Base-by-base conservation (phyloP, 2,329 filamentous ascomycete genomes). In the Thermoascus crustaceus region DNA sequence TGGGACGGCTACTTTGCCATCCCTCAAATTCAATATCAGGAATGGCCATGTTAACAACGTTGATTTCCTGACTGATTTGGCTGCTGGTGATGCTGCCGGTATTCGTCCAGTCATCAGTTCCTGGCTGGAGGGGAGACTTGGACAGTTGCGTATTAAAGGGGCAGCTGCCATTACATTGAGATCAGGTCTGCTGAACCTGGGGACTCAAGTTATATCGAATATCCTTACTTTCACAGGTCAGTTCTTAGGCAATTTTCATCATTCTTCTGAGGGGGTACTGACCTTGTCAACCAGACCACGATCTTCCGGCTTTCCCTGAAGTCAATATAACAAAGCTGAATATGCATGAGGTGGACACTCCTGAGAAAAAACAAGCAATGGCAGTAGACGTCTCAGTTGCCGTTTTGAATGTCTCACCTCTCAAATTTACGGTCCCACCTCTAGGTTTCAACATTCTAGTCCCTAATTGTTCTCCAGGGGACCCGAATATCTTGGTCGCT, bases 391-490 rank as follows among this genome's bases (percentile, higher is more conserved):
- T 87, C 18, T 77, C 83, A 21, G 58, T 94, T 18, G 68, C 72
- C 8, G 70, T 85, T 17, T 69, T 74, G 50, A 94, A 96, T 58
- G 68, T 78, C 35, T 94, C 85, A 52, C 85, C 87, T 1, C 60
- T 98, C 33, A 74, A 80, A 39, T 66, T 95, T 35, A 73, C 76
- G 14, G 68, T 95, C 13, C 91, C 91, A 8, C 70, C 82, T 23
- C 76, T 96, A 38, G 79, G 76, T 0, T 95, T 96, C 53, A 80
- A 88, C 43, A 77, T 96, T 19, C 68, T 94, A 30, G 80, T 96
- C 4, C 80, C 85, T 27, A 86, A 86, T 42, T 98, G 91, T 61
- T 70, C 74, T 17, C 68, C 74, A 3, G 67, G 75, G 14, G 79
- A 91, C 37, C 74, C 80, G 3, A 78, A 80, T 43, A 91, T 98